Evolutionary conservation across 2,329 filamentous ascomycete genomes (phyloP), one percentile per base, ranked within the genome.

Genomic region (Aureobasidium sp.): DNA sequence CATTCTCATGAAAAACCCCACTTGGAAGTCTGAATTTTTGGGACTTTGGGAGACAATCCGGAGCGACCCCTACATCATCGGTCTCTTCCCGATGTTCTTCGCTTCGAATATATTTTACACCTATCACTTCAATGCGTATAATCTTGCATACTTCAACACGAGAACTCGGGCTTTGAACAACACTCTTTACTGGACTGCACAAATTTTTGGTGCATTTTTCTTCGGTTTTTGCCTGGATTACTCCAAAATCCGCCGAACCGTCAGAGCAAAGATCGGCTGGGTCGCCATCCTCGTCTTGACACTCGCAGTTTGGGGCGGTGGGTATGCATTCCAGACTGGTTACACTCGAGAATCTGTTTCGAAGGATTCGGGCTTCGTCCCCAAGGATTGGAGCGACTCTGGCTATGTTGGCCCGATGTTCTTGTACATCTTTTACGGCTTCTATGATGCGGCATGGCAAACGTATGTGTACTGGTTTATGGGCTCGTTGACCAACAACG

Each of bases 381-480:
- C 74, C 67, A 75, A 73, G 53, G 89, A 94, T 73, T 94, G 88
- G 85, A 80, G 77, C 2, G 79, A 84, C 60, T 74, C 78, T 29
- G 84, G 83, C 58, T 94, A 87, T 70, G 79, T 86, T 61, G 90
- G 87, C 0, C 88, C 89, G 13, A 89, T 95, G 83, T 90, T 95
- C 72, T 76, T 95, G 57, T 95, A 91, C 78, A 89, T 95, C 69
- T 92, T 92, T 74, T 95, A 94, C 71, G 90, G 90, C 42, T 87
- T 94, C 74, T 94, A 86, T 67, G 93, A 96, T 71, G 90, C 92
- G 45, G 83, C 86, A 59, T 96, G 90, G 87, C 93, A 97, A 78
- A 93, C 90, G 0, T 85, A 80, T 68, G 86, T 92, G 53, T 96
- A 97, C 79, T 96, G 92, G 92, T 92, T 88, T 78, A 96, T 97